phyloP scores from a whole-genome alignment of 2,329 filamentous ascomycete species.

The Arachnopeziza araneosa region DNA sequence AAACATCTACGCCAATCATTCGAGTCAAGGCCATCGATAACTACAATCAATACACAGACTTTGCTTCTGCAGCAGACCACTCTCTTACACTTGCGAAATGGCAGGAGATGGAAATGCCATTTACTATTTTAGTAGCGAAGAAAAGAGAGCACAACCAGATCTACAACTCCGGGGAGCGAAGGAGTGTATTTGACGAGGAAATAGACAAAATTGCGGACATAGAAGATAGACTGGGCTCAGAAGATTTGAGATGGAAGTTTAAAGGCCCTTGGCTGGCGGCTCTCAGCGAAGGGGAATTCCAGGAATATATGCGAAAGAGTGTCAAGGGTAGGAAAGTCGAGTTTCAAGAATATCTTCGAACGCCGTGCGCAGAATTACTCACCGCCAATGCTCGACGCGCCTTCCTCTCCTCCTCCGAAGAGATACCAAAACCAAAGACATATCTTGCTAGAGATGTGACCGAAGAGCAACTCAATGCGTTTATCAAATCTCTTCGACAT shows the following conservation, averaged over 20 bases:
- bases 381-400: slow-evolving; percentile 32
- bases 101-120: slow-evolving; percentile 71
- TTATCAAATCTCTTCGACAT: slow-evolving; percentile 47
- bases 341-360: slow-evolving; percentile 50
- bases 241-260: slow-evolving; percentile 56
- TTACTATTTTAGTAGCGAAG: slow-evolving; percentile 48
- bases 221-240: slow-evolving; percentile 25
- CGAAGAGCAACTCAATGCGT: slow-evolving; percentile 45
- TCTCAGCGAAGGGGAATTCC: slow-evolving; percentile 55
- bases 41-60: slow-evolving; percentile 84
- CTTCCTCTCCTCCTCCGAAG: not conserved
- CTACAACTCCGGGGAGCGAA: slow-evolving; percentile 18
- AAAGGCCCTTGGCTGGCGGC: slow-evolving; percentile 61
- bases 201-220: slow-evolving; percentile 38
- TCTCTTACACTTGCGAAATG: slow-evolving; percentile 77
- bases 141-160: slow-evolving; percentile 1
- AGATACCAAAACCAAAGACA: not conserved
- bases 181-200: slow-evolving; percentile 55
- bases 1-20: slow-evolving; percentile 67
- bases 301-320: slow-evolving; percentile 46
- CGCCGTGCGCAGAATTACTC: slow-evolving; percentile 42
- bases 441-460: slow-evolving; percentile 38
- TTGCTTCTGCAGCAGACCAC: slow-evolving; percentile 76
- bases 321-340: slow-evolving; percentile 48
- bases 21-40: slow-evolving; percentile 77